phyloP scores from a whole-genome alignment of 2,329 filamentous ascomycete species.

The Sporothrix mexicana region DNA sequence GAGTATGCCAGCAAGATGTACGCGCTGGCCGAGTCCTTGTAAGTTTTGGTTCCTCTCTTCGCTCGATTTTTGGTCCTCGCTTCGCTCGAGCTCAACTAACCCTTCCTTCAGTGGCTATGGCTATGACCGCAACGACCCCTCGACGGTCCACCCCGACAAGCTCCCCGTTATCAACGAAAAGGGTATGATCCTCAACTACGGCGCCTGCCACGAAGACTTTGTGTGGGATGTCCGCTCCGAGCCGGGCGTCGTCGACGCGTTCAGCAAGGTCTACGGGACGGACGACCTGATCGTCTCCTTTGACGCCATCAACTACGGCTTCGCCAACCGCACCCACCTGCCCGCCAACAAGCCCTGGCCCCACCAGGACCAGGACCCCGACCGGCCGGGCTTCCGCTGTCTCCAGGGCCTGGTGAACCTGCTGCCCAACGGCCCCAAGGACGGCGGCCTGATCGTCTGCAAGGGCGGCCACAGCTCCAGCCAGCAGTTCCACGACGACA shows the following conservation, averaged over 20 bases:
- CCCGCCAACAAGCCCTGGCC: constrained; percentile 52
- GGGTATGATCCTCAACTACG: constrained; percentile 56
- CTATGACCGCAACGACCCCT: constrained; percentile 37
- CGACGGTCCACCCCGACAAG: constrained; percentile 35
- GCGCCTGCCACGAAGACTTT: constrained; percentile 55
- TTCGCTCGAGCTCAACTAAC: background rate
- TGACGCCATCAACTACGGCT: constrained; percentile 54
- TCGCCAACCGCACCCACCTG: constrained; percentile 49
- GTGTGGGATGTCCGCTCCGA: constrained; percentile 56
- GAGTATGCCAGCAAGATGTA: constrained; percentile 37
- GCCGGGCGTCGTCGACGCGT: constrained; percentile 53
- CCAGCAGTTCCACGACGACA: constrained; percentile 47
- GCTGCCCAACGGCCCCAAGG: constrained; percentile 44
- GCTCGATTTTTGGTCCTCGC: background rate
- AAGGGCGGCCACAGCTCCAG: constrained; percentile 42
- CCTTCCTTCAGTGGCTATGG: constrained; percentile 13
- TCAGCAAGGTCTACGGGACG: constrained; percentile 54
- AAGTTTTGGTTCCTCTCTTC: background rate
- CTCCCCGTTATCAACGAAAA: constrained; percentile 51
- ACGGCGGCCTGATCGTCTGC: constrained; percentile 49
- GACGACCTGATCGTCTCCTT: constrained; percentile 57
- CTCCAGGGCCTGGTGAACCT: constrained; percentile 54
- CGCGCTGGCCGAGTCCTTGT: constrained; percentile 16
- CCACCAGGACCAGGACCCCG: constrained; percentile 54
- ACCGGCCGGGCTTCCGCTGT: constrained; percentile 55